Conservation (phyloP, 1,284 basidiomycete genomes). For the Phenoliferia sp. region DNA sequence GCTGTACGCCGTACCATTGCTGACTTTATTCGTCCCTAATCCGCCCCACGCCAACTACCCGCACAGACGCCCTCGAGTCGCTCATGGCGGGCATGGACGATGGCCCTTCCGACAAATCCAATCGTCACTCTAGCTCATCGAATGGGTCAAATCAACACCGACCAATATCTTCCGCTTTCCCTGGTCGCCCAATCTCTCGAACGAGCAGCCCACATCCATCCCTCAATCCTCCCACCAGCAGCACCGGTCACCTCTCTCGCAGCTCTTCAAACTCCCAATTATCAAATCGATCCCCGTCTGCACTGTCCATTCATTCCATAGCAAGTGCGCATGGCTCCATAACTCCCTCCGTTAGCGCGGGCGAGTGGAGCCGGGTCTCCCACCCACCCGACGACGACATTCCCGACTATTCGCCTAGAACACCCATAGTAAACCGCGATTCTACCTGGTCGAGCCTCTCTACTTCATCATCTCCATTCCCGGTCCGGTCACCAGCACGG, state of each 20-base stretch:
- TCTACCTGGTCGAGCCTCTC: too few relatives aligned
- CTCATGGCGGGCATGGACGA: slow-evolving; percentile 13
- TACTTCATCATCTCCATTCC: background rate
- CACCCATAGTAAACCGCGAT: too few relatives aligned
- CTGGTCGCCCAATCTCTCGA: background rate
- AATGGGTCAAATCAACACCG: background rate
- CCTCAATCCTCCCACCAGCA: background rate
- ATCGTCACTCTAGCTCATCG: background rate
- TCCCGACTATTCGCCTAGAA: too few relatives aligned
- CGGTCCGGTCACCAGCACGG: background rate
- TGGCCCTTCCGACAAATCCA: background rate
- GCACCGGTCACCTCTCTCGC: slow-evolving; percentile 11
- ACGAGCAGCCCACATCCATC: background rate
- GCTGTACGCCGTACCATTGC: too few relatives aligned
- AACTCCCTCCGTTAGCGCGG: background rate
- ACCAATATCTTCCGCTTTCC: background rate
- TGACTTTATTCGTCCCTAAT: background rate
- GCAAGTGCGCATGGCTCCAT: background rate
- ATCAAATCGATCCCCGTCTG: slow-evolving; percentile 12
- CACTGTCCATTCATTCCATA: slow-evolving; percentile 18
- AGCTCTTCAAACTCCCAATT: slow-evolving; percentile 15
- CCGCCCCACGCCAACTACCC: too few relatives aligned
- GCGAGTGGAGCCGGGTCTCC: background rate
- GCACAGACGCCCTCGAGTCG: slow-evolving; percentile 19
- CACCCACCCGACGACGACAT: background rate